Conservation (phyloP, 495 filamentous ascomycete genomes). For the Lichenothelia convexa region DNA sequence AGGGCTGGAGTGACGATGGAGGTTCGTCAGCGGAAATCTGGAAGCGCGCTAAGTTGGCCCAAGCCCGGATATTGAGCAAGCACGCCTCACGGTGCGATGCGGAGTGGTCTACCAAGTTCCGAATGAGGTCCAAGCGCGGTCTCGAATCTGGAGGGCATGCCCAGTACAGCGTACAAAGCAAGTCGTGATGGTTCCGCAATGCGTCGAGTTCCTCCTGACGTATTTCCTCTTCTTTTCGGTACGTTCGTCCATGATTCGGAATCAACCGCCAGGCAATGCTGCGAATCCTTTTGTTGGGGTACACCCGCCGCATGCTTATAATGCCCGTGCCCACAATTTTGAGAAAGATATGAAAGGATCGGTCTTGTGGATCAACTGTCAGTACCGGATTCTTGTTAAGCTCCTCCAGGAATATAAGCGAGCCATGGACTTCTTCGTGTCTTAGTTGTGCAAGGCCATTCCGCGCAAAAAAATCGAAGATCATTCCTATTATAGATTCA, state of each 20-base stretch:
- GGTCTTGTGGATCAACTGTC: slow-evolving; percentile 44
- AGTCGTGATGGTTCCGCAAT: slow-evolving; percentile 81
- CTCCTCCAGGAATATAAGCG: slow-evolving; percentile 59
- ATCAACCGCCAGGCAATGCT: slow-evolving; percentile 63
- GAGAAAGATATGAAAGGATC: slow-evolving; percentile 84
- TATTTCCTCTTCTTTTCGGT: slow-evolving; percentile 65
- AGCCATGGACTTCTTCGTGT: slow-evolving; percentile 59
- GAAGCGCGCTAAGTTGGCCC: slow-evolving; percentile 62
- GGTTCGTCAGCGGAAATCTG: slow-evolving; percentile 38
- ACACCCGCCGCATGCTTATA: slow-evolving; percentile 34
- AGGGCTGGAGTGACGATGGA: slow-evolving; percentile 13
- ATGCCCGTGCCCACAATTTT: slow-evolving; percentile 65
- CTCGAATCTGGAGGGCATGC: slow-evolving; percentile 53
- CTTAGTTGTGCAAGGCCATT: slow-evolving; percentile 53
- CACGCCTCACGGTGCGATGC: slow-evolving; percentile 74
- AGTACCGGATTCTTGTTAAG: slow-evolving; percentile 46
- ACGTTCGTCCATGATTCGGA: slow-evolving; percentile 74
- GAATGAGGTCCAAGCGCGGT: slow-evolving; percentile 51
- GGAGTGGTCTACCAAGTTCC: slow-evolving; percentile 58
- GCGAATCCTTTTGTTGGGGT: slow-evolving; percentile 51
- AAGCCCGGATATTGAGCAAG: slow-evolving; percentile 62
- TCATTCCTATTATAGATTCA: slow-evolving; percentile 52
- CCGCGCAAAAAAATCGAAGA: slow-evolving; percentile 84
- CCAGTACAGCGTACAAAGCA: slow-evolving; percentile 80
- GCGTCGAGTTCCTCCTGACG: slow-evolving; percentile 63